Evolutionary conservation across 345 rosid genomes (phyloP).

Genomic region (Anastatica hierochuntica): DNA sequence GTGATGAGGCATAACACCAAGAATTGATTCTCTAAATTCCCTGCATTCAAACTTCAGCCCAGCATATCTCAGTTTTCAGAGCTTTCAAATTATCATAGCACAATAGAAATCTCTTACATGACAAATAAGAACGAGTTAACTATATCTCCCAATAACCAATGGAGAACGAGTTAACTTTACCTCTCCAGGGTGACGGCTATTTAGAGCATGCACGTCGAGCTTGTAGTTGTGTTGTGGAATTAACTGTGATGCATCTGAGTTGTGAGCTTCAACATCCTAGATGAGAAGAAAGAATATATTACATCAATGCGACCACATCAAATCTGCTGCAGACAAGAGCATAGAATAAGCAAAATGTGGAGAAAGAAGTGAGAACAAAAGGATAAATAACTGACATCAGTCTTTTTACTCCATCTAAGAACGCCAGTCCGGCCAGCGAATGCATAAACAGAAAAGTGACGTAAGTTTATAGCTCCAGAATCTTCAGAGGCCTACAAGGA

Average conservation of each 20-base stretch:
- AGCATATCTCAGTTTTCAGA: slow-evolving; percentile 31
- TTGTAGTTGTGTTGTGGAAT: slow-evolving; percentile 97
- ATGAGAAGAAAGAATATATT: slow-evolving; percentile 19
- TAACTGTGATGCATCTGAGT: slow-evolving; percentile 66
- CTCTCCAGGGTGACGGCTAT: slow-evolving; percentile 91
- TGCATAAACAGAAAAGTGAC: slow-evolving; percentile 89
- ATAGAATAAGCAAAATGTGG: not conserved
- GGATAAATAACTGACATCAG: slow-evolving; percentile 45
- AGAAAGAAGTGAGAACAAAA: slow-evolving; percentile 1
- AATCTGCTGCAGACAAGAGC: not conserved
- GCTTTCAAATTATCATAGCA: slow-evolving; percentile 3
- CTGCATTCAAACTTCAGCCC: slow-evolving; percentile 78
- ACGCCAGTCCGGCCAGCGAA: slow-evolving; percentile 71
- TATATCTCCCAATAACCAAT: not conserved
- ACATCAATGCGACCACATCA: slow-evolving; percentile 3
- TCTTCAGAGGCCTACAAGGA: slow-evolving; percentile 59
- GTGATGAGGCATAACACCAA: slow-evolving; percentile 91
- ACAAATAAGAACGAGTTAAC: not conserved
- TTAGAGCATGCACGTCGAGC: slow-evolving; percentile 75
- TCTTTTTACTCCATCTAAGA: slow-evolving; percentile 81
- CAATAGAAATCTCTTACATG: not conserved
- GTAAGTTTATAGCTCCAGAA: slow-evolving; percentile 59
- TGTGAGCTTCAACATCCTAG: slow-evolving; percentile 64
- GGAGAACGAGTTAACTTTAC: slow-evolving; percentile 28
- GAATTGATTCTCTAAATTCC: slow-evolving; percentile 92